Evolutionary conservation across 805 yeast genomes (phyloP).

Genomic region (Starmerella bombi): DNA sequence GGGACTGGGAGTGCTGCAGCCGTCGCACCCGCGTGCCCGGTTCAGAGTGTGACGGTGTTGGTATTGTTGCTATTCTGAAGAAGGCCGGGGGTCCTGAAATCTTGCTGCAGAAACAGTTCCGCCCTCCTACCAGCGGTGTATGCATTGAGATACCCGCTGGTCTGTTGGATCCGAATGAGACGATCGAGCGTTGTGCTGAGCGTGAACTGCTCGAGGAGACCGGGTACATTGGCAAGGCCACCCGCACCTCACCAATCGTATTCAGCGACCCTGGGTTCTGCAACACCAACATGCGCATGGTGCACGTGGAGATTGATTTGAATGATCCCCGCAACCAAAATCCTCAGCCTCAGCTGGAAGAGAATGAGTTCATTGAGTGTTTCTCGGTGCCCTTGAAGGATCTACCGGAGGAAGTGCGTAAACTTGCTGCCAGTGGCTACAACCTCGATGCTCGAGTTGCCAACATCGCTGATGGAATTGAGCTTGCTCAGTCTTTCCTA

Average conservation of each 20-base stretch:
- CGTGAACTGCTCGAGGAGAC: conserved; percentile 88
- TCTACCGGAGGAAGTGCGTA: conserved; percentile 42
- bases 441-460: conserved; percentile 77
- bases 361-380: conserved; percentile 84
- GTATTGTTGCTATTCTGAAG: conserved; percentile 61
- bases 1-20: conserved; percentile 88
- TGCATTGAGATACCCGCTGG: conserved; percentile 96
- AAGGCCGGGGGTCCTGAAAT: conserved; percentile 38
- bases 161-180: conserved; percentile 70
- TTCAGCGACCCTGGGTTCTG: conserved; percentile 81
- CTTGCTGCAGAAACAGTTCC: conserved; percentile 73
- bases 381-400: conserved; percentile 48
- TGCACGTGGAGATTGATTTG: conserved; percentile 66
- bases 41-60: conserved; percentile 75
- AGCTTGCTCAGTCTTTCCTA: conserved; percentile 32
- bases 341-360: conserved; percentile 62
- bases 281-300: conserved; percentile 72
- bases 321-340: conserved; percentile 42
- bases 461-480: conserved; percentile 71
- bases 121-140: conserved; percentile 84
- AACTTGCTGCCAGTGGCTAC: conserved; percentile 51
- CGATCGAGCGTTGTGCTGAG: conserved; percentile 64
- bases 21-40: conserved; percentile 57
- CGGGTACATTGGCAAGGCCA: conserved; percentile 64
- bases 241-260: conserved; percentile 35